Evolutionary conservation across 2,329 filamentous ascomycete species (phyloP).

Genomic region (Monilinia vaccinii-corymbosi): DNA sequence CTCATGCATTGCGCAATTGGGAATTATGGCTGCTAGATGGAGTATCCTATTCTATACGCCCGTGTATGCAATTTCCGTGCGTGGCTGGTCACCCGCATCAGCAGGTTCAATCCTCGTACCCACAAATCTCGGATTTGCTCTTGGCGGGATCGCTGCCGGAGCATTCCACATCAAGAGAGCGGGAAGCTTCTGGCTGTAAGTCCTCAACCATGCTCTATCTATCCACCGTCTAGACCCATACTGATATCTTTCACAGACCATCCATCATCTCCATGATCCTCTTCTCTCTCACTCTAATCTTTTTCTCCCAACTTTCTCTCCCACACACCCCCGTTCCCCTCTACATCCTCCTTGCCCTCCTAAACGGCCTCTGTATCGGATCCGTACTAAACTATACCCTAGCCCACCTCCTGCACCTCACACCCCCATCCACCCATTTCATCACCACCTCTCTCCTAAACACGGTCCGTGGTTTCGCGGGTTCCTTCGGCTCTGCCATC

Average conservation of each 20-base stretch:
- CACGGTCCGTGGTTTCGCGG: slow-evolving; percentile 75
- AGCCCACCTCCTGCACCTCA: slow-evolving; percentile 69
- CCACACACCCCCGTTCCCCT: slow-evolving; percentile 39
- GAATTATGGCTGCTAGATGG: slow-evolving; percentile 77
- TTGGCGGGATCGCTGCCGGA: slow-evolving; percentile 65
- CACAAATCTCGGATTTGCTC: slow-evolving; percentile 70
- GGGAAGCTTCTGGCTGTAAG: slow-evolving; percentile 60
- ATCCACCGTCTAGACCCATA: neutral
- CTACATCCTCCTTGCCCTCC: slow-evolving; percentile 53
- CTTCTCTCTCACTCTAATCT: slow-evolving; percentile 51
- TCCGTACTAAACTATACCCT: slow-evolving; percentile 72
- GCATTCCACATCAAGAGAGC: slow-evolving; percentile 64
- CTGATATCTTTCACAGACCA: slow-evolving; percentile 32
- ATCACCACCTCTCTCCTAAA: slow-evolving; percentile 67
- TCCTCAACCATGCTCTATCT: neutral
- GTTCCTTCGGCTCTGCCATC: slow-evolving; percentile 70
- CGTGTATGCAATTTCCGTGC: slow-evolving; percentile 69
- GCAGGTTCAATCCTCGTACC: slow-evolving; percentile 72
- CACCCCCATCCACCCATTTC: slow-evolving; percentile 56
- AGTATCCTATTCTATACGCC: slow-evolving; percentile 72
- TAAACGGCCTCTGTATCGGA: slow-evolving; percentile 64
- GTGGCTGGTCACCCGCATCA: slow-evolving; percentile 56
- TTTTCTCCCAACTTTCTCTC: slow-evolving; percentile 47
- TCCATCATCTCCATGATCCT: slow-evolving; percentile 49
- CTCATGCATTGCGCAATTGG: slow-evolving; percentile 64